Conservation (phyloP, 139 green algal genomes). For the Chlamydomonas sp. region DNA sequence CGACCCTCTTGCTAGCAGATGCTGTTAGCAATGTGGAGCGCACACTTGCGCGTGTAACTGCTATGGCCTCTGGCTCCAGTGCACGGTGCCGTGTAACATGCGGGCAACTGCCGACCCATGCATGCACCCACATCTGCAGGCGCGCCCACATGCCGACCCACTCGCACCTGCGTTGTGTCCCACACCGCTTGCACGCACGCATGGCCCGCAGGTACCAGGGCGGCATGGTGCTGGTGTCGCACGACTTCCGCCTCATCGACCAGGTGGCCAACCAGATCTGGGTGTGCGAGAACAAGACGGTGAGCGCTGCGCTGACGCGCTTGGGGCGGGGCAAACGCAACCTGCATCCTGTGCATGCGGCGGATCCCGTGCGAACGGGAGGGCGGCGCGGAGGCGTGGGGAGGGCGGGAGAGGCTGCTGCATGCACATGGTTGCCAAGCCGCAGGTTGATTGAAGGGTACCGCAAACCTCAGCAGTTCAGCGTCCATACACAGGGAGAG, state of each 20-base stretch:
- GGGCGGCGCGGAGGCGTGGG: neutral
- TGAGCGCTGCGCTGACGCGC: neutral
- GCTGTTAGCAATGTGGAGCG: too few relatives aligned
- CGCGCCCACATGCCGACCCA: too few relatives aligned
- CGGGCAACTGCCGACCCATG: too few relatives aligned
- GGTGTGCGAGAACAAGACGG: constrained; percentile 78
- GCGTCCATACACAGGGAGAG: constrained; percentile 13
- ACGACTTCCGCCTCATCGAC: constrained; percentile 94
- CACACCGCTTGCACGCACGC: neutral
- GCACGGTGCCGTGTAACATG: too few relatives aligned
- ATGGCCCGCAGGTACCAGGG: constrained; percentile 67
- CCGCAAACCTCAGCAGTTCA: neutral
- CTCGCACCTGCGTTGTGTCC: neutral
- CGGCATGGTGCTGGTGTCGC: constrained; percentile 89
- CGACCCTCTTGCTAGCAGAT: too few relatives aligned
- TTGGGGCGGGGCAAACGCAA: neutral
- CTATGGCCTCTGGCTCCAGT: too few relatives aligned
- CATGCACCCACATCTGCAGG: too few relatives aligned
- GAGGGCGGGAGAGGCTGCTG: too few relatives aligned
- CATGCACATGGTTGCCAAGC: too few relatives aligned
- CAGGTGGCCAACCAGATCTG: constrained; percentile 86
- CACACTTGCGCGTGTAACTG: too few relatives aligned
- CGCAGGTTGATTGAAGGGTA: too few relatives aligned
- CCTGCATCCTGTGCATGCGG: neutral
- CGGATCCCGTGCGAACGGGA: neutral